Evolutionary conservation across 2,329 filamentous ascomycete genomes (phyloP), one percentile per base, ranked within the genome.

Genomic region (Westerdykella sp.): DNA sequence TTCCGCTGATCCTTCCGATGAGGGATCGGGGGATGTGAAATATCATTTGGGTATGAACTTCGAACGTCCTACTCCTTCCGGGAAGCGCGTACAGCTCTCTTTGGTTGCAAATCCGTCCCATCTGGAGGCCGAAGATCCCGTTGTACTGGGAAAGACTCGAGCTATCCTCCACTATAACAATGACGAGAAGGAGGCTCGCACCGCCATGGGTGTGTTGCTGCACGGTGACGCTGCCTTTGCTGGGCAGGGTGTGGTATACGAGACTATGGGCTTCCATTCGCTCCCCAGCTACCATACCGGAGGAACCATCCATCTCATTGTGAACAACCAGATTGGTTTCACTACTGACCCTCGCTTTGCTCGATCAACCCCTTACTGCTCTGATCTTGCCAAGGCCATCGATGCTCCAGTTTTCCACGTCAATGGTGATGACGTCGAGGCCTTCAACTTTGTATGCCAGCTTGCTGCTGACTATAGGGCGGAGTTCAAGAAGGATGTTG

Each of bases 41-140:
- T 98, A 98, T 75, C 93, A 98, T 75, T 76, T 98, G 62, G 93
- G 93, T 66, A 98, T 98, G 93, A 98, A 98, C 77, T 98, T 98
- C 57, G 93, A 98, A 76, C 88, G 93, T 51, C 93, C 93, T 42
- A 98, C 93, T 9, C 93, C 93, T 46, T 97, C 91, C 35, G 93
- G 93, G 60, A 97, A 97, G 80, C 93, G 93, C 52, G 93, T 98
- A n/a, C 93, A 98, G 75, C 82, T 98, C 42, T 98, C 93, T 49
- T 81, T 98, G 40, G 93, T 98, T 47, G 93, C 93, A 73, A 98
- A 98, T 71, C 93, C 93, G 32, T 98, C 93, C 44, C 93, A 98
- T 77, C 75, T 98, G 63, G 93, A 98, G 73, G 93, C 93, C 39
- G 93, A 98, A 71, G 93, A 98, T 67, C 93, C 93, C 7, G 93